Conservation (phyloP, 768 basidiomycete species). For the Boletus rex-veris region DNA sequence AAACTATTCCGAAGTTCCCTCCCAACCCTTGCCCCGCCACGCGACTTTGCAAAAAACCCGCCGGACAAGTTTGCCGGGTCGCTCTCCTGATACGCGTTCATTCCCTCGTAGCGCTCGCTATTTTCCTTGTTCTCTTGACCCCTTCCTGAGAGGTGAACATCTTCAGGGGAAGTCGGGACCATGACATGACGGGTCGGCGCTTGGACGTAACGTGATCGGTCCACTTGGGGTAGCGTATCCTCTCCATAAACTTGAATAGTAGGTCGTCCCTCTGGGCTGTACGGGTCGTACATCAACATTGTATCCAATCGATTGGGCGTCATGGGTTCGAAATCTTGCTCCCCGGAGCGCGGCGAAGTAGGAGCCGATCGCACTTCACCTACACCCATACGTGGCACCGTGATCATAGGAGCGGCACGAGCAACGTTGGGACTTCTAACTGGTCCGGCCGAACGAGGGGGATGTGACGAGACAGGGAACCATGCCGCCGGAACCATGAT, state of each 20-base stretch:
- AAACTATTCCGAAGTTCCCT: constrained; percentile 54
- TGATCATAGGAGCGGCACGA: constrained; percentile 14
- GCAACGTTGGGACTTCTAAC: constrained; percentile 10
- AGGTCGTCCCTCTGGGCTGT: constrained; percentile 6
- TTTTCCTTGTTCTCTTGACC: constrained; percentile 41
- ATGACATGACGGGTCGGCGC: constrained; percentile 6
- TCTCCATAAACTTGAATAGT: constrained; percentile 24
- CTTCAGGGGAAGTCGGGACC: constrained; percentile 13
- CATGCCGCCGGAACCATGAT: constrained; percentile 11
- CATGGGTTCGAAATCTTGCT: constrained; percentile 33
- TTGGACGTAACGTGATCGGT: constrained; percentile 18
- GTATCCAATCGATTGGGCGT: constrained; percentile 47
- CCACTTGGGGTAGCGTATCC: constrained; percentile 14
- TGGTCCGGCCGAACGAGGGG: constrained; percentile 12
- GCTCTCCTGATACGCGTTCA: constrained; percentile 12
- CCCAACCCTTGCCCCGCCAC: constrained; percentile 32
- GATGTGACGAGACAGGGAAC: constrained; percentile 13
- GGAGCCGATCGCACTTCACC: constrained; percentile 32
- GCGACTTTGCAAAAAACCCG: constrained; percentile 33
- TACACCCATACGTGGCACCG: neutral
- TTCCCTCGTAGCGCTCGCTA: constrained; percentile 13
- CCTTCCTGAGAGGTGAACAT: constrained; percentile 7
- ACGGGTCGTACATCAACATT: constrained; percentile 26
- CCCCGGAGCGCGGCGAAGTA: constrained; percentile 39
- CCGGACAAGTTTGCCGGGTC: constrained; percentile 23